These are phyloP conservation scores for Handroanthus guayacan DNA, from an alignment of 257 asterid species.

Conservation along the genomic window DNA sequence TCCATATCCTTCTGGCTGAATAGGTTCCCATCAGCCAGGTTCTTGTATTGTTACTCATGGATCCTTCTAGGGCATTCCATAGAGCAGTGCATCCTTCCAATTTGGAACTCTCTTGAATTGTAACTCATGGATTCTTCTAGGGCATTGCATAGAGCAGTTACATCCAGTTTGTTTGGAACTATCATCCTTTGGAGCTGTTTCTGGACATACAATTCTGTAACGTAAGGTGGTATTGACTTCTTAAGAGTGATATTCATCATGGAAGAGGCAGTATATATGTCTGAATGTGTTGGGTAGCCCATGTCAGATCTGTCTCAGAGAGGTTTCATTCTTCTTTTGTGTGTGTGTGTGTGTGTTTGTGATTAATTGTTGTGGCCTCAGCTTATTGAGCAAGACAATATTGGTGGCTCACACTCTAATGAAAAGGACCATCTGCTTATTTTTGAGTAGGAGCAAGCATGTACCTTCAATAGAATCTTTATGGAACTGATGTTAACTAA, in stretches of 20 bases:
- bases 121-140: conserved; percentile 16
- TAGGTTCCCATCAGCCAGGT: not conserved
- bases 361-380: not conserved
- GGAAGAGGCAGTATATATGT: conserved; percentile 10
- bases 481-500: not conserved
- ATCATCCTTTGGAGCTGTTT: not conserved
- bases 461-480: conserved; percentile 4
- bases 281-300: not conserved
- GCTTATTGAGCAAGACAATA: conserved; percentile 2
- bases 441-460: not conserved
- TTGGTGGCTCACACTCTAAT: conserved; percentile 4
- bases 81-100: not conserved
- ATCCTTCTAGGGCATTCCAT: not conserved
- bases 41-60: conserved; percentile 5
- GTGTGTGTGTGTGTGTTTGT: not conserved
- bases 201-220: not conserved
- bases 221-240: conserved; percentile 22
- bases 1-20: conserved; percentile 8
- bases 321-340: not conserved
- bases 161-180: not conserved
- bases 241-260: not conserved
- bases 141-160: not conserved
- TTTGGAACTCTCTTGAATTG: not conserved
- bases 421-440: conserved; percentile 4
- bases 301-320: not conserved